A percentile compares a stretch with the other conserved stretches of the same genome.
phyloP scores from a whole-genome alignment of 495 filamentous ascomycete genomes.

The Lophiotrema nucula region DNA sequence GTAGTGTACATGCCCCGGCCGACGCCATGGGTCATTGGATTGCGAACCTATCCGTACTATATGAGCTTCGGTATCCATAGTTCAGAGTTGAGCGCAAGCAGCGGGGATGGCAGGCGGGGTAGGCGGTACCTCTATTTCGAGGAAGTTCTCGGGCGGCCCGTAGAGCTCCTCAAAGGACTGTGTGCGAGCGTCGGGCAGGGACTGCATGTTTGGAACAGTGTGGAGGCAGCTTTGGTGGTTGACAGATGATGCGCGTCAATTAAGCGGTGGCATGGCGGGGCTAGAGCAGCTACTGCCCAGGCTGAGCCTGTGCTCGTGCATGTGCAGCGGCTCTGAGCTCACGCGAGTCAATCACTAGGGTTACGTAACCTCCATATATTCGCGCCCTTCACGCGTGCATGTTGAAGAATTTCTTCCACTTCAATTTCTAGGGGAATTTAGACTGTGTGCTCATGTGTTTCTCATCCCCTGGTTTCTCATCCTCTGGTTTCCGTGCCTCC shows the following conservation, averaged over 20 bases:
- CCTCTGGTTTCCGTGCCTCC: no score
- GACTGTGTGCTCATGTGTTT: no score
- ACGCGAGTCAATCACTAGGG: no score
- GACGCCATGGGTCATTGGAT: slow-evolving; percentile 91
- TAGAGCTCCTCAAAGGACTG: slow-evolving; percentile 99
- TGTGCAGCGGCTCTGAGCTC: no score
- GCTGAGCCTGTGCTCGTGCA: not conserved
- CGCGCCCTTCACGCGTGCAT: no score
- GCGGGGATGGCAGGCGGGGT: not conserved
- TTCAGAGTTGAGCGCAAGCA: slow-evolving; percentile 19
- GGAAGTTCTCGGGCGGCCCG: slow-evolving; percentile 95
- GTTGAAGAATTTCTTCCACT: no score
- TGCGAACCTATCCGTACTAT: no score
- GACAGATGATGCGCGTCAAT: not conserved
- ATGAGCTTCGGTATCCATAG: no score
- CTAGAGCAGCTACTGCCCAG: not conserved
- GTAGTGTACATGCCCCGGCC: slow-evolving; percentile 97
- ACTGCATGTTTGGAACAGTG: slow-evolving; percentile 32
- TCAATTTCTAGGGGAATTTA: no score
- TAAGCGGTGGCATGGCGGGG: slow-evolving; percentile 1
- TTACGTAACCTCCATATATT: no score
- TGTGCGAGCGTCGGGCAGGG: slow-evolving; percentile 54
- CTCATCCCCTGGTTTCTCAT: no score
- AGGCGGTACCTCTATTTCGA: slow-evolving; percentile 84
- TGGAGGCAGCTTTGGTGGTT: not conserved